Base-by-base conservation (phyloP, 441 rosid genomes). In the Omphalea diandra region DNA sequence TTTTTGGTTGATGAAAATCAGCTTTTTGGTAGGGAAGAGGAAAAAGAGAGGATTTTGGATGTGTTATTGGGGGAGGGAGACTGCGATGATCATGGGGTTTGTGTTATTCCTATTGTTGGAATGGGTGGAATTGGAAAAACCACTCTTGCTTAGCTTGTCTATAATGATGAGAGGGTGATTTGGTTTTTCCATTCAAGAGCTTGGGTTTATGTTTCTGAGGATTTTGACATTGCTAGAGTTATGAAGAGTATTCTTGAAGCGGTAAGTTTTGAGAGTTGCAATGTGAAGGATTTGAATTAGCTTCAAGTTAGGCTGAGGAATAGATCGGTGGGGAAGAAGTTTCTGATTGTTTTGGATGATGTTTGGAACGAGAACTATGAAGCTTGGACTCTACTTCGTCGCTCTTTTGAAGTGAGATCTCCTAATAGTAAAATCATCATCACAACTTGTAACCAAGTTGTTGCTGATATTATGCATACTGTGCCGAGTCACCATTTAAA, bases 71-170 rank as follows among this genome's bases (percentile, higher is more conserved):
- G 27, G 9, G 22, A 4, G 9, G 46, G 14, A 41, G 46, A 17
- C 14, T 41, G 46, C 14, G 46, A 41, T 41, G 15, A n/a, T n/a
- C n/a, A 41, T 41, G 60, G 31, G 12, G 10, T 24, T 11, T 26
- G 49, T 43, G 66, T 69, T 66, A 32, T 69, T 32, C 66, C 73
- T 17, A 59, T 68, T 1, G n/a, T 55, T 14, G 71, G 71, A n/a
- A n/a, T n/a, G n/a, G n/a, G n/a, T n/a, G n/a, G n/a, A n/a, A n/a
- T n/a, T n/a, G n/a, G n/a, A n/a, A 67, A 67, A 38, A 67, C 70
- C n/a, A 67, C 70, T 9, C 70, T 67, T 24, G 73, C 73, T 46
- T 73, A 68, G 33, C 67, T 58, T 11, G 69, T 69, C n/a, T 69
- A 22, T 38, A 74, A 69, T 55, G 58, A 69, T 32, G 38, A 26